Conservation (phyloP, 192 early-diverging fungal genomes). For the Cetraspora pellucida region DNA sequence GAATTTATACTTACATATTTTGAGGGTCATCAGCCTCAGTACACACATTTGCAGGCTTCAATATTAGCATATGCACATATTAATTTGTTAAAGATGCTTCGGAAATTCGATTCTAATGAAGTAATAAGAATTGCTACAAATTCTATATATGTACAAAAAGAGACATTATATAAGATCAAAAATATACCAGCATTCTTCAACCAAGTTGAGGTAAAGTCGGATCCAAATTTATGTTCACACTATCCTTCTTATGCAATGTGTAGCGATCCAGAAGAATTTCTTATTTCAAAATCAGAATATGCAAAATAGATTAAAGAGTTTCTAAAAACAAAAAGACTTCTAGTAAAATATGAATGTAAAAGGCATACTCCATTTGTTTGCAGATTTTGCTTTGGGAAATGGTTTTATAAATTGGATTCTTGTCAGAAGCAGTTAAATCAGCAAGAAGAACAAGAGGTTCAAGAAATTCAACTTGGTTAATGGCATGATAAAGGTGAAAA, state of each 20-base stretch:
- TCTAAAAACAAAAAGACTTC: too few relatives aligned
- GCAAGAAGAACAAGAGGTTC: background rate
- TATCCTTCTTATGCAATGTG: too few relatives aligned
- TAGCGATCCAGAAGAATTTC: too few relatives aligned
- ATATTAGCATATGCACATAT: constrained; percentile 7
- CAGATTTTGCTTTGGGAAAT: background rate
- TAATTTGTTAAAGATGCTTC: constrained; percentile 3
- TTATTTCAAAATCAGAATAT: too few relatives aligned
- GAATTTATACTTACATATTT: constrained; percentile 14
- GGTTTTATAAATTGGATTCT: background rate
- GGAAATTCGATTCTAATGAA: constrained; percentile 4
- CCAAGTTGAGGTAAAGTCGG: too few relatives aligned
- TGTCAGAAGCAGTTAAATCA: background rate
- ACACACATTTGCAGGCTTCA: constrained; percentile 8
- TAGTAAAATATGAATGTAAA: background rate
- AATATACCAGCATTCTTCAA: constrained; percentile 10
- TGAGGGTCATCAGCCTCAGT: background rate
- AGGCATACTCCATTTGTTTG: background rate
- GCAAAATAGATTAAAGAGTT: too few relatives aligned
- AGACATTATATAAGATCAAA: constrained; percentile 15
- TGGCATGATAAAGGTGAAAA: constrained; percentile 17
- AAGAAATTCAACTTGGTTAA: constrained; percentile 10
- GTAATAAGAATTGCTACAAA: constrained; percentile 8
- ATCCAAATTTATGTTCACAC: background rate
- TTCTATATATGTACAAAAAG: constrained; percentile 3